Evolutionary conservation across 2,329 filamentous ascomycete species (phyloP), one percentile per base, ranked within the genome.

Genomic region (Cryphonectria radicalis): DNA sequence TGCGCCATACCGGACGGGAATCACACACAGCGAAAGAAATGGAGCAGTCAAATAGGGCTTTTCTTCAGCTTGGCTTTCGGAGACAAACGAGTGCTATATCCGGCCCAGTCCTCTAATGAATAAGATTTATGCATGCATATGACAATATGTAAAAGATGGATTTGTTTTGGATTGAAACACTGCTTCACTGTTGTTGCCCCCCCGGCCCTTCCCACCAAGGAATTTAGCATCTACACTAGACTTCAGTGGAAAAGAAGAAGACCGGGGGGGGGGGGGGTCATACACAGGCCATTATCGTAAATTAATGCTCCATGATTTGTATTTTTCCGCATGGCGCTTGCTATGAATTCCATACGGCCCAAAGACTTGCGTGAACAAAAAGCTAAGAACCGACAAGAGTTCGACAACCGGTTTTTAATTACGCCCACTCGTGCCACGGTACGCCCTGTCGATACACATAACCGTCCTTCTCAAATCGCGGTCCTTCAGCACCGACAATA

Each of bases 401-500:
- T 46, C 22, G 46, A n/a, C 22, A n/a, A 22, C 22, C 22, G 6
- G 1, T 0, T 50, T 50, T 67, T 32, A 32, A 32, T 32, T 40
- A 72, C 17, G 68, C 68, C 70, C 70, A 72, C 14, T 60, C 66
- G 37, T 72, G 68, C 70, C 70, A 72, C 19, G 25, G 70, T 37
- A 59, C 60, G 6, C 69, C 71, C n/a, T 68, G 50, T 10, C 71
- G 69, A 37, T 73, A 73, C 35, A 65, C 60, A 42, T 68, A 71
- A 1, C 35, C 32, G 19, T 62, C 59, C 35, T 40, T 37, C 17
- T 66, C 60, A 7, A 46, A 64, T 28, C 71, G 69, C 0, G 71
- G 71, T 0, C 71, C 71, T 59, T 73, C 71, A 14, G 66, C 42
- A 8, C 66, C 69, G 6, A 73, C 32, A 13, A 73, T 68, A 37